Conservation (phyloP, 2,329 filamentous ascomycete genomes). For the Sclerotinia glacialis region DNA sequence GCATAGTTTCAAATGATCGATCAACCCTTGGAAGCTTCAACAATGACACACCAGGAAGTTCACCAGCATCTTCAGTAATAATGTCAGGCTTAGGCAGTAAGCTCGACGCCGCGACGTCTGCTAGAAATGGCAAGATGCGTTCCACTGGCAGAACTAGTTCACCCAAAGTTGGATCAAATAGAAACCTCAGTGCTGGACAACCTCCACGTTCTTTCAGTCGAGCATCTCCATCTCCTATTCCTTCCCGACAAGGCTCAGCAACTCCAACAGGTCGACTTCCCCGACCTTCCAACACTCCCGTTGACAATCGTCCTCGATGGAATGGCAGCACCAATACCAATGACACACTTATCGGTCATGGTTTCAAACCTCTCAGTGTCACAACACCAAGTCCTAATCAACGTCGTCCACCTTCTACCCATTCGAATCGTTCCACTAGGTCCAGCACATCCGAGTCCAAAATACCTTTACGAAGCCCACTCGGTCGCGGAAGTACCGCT, state of each 20-base stretch:
- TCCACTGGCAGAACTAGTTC: constrained; percentile 36
- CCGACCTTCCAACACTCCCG: constrained; percentile 46
- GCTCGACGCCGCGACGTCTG: constrained; percentile 37
- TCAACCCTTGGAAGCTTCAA: constrained; percentile 46
- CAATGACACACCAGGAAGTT: constrained; percentile 52
- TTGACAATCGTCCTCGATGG: constrained; percentile 67
- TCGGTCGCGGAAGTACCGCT: constrained; percentile 34
- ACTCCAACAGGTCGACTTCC: constrained; percentile 50
- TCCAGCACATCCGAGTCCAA: constrained; percentile 31
- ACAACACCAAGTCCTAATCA: constrained; percentile 43
- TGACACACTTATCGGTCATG: constrained; percentile 64
- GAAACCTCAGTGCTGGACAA: constrained; percentile 43
- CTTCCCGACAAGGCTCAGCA: constrained; percentile 45
- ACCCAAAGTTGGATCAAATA: constrained; percentile 46
- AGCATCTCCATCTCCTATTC: constrained; percentile 41
- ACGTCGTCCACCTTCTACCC: constrained; percentile 29
- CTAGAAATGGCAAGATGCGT: constrained; percentile 38
- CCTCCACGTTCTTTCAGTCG: constrained; percentile 44
- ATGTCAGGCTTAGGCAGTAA: constrained; percentile 49
- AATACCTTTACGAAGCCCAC: constrained; percentile 38
- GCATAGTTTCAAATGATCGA: constrained; percentile 60
- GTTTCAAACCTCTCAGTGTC: constrained; percentile 60
- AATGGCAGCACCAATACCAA: constrained; percentile 63
- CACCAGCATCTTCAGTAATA: constrained; percentile 64
- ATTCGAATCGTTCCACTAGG: constrained; percentile 28